Evolutionary conservation across 1,139 yeast species (phyloP).

Genomic region (Debaryomyces sp.): DNA sequence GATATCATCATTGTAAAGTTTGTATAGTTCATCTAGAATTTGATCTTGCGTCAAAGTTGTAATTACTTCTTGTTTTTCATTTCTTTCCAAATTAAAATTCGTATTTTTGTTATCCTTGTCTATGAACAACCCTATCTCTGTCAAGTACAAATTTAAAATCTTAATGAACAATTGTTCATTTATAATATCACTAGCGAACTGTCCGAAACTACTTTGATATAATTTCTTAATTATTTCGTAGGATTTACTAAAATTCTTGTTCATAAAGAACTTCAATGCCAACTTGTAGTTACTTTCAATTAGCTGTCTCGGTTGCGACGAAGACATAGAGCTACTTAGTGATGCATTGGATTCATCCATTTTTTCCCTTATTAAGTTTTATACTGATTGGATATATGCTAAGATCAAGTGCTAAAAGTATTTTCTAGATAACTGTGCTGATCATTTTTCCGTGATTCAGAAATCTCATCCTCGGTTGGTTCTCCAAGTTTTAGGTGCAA

Average conservation of each 20-base stretch:
- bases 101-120: constrained; percentile 20
- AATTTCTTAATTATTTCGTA: constrained; percentile 30
- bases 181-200: constrained; percentile 28
- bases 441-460: background rate
- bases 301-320: constrained; percentile 4
- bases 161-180: constrained; percentile 34
- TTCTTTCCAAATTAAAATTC: constrained; percentile 17
- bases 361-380: background rate
- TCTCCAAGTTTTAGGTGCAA: background rate
- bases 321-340: constrained; percentile 4
- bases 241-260: constrained; percentile 39
- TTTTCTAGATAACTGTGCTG: background rate
- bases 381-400: background rate
- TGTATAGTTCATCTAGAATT: constrained; percentile 24
- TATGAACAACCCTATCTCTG: constrained; percentile 36
- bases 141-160: constrained; percentile 39
- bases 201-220: constrained; percentile 25
- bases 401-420: background rate
- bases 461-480: constrained; percentile 1
- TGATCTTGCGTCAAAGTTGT: constrained; percentile 23
- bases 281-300: constrained; percentile 34
- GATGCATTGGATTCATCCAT: constrained; percentile 4
- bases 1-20: constrained; percentile 21
- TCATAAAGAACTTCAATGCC: constrained; percentile 44
- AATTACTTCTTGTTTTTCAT: constrained; percentile 17